phyloP scores from a whole-genome alignment of 495 filamentous ascomycete species.

The Amphirosellinia nigrospora region DNA sequence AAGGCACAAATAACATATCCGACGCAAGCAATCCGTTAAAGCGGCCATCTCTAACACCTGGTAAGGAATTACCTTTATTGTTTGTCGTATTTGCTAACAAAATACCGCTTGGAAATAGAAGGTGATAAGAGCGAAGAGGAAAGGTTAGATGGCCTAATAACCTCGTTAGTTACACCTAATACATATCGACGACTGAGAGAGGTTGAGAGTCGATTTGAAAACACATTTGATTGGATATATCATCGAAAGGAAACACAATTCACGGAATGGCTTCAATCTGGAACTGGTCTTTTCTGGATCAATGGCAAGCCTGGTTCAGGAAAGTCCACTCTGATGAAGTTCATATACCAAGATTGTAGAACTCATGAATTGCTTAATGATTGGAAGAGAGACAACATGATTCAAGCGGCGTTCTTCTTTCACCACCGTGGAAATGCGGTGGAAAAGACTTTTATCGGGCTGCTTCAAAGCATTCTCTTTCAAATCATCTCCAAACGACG shows the following conservation, averaged over 20 bases:
- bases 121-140: not conserved
- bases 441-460: not conserved
- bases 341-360: constrained; percentile 28
- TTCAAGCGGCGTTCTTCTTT: not conserved
- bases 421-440: not conserved
- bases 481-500: not conserved
- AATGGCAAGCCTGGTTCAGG: constrained; percentile 24
- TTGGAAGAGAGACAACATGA: constrained; percentile 14
- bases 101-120: not conserved
- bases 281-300: constrained; percentile 32
- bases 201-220: not conserved
- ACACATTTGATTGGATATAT: not conserved
- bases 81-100: not conserved
- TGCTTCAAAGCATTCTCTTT: not conserved
- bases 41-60: not conserved
- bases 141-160: not conserved
- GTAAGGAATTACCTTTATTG: not conserved
- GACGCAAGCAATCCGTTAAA: not conserved
- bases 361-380: constrained; percentile 27
- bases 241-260: constrained; percentile 1
- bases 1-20: not conserved
- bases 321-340: constrained; percentile 34
- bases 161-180: not conserved
- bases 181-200: not conserved
- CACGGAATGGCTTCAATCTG: constrained; percentile 28